phyloP scores from a whole-genome alignment of 73 alveolate genomes.

The Strombidium stylifer region DNA sequence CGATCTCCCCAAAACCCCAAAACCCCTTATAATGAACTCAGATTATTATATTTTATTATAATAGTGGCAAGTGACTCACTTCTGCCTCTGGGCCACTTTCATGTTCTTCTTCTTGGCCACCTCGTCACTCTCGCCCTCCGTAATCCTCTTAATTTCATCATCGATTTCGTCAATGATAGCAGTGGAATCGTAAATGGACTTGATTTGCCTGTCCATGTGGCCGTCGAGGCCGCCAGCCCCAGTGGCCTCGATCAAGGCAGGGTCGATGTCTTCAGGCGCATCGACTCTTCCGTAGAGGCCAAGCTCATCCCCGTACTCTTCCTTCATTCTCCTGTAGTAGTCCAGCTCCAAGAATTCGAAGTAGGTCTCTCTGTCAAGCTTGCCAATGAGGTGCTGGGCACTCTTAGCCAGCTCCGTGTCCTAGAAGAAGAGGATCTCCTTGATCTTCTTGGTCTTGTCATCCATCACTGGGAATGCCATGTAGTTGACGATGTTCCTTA shows the following conservation, averaged over 20 bases:
- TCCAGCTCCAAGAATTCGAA: conserved; percentile 40
- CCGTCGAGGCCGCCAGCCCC: neutral
- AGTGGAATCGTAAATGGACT: conserved; percentile 18
- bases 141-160: conserved; percentile 25
- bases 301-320: conserved; percentile 31
- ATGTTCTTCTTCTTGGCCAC: conserved; percentile 19
- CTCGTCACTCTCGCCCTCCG: conserved; percentile 12
- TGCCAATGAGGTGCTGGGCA: neutral
- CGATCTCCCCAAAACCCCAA: conserved; percentile 2
- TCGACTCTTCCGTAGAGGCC: conserved; percentile 7
- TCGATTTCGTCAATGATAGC: conserved; percentile 14
- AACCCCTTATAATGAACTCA: neutral
- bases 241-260: neutral
- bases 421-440: conserved; percentile 31
- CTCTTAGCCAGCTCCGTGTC: conserved; percentile 37
- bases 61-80: neutral
- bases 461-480: conserved; percentile 76
- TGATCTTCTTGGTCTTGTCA: conserved; percentile 32
- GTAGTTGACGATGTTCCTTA: conserved; percentile 77
- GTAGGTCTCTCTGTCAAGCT: conserved; percentile 34
- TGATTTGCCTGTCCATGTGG: conserved; percentile 11
- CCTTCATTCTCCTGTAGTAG: conserved; percentile 18
- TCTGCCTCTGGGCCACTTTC: neutral
- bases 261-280: conserved; percentile 1
- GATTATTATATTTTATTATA: neutral